These are phyloP conservation scores for Boletus sensibilis DNA, from an alignment of 768 basidiomycete species.

Conservation along the genomic window DNA sequence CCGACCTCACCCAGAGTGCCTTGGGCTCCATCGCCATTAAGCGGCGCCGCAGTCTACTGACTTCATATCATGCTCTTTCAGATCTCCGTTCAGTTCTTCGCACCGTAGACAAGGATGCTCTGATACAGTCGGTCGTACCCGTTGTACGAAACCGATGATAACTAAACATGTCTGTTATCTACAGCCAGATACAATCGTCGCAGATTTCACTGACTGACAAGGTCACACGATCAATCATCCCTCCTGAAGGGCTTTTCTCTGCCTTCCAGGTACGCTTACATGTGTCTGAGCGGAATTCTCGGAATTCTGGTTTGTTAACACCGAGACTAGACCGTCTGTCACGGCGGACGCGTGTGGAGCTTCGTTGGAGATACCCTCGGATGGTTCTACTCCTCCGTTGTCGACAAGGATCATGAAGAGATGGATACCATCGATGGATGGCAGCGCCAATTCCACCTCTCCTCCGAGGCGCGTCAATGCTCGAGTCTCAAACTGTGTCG, in stretches of 20 bases:
- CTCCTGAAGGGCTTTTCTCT: slow-evolving; percentile 37
- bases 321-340: slow-evolving; percentile 32
- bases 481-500: background rate
- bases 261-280: slow-evolving; percentile 45
- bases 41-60: background rate
- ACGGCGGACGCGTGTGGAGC: slow-evolving; percentile 33
- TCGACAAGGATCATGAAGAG: slow-evolving; percentile 8
- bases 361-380: slow-evolving; percentile 55
- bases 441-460: slow-evolving; percentile 43
- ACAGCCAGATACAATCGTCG: slow-evolving; percentile 42
- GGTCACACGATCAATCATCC: slow-evolving; percentile 26
- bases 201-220: slow-evolving; percentile 42
- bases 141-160: background rate
- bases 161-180: background rate
- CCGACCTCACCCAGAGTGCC: background rate
- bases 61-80: slow-evolving; percentile 4
- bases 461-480: slow-evolving; percentile 18
- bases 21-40: background rate
- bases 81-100: slow-evolving; percentile 15
- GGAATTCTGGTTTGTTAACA: background rate
- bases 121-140: slow-evolving; percentile 26
- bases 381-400: slow-evolving; percentile 44
- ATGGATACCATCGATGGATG: slow-evolving; percentile 28
- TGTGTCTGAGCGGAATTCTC: background rate
- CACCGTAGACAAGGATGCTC: slow-evolving; percentile 22